A percentile compares a stretch with the other conserved stretches of the same genome.
Conservation (phyloP, 768 basidiomycete genomes). For the Auricularia heimuer region DNA sequence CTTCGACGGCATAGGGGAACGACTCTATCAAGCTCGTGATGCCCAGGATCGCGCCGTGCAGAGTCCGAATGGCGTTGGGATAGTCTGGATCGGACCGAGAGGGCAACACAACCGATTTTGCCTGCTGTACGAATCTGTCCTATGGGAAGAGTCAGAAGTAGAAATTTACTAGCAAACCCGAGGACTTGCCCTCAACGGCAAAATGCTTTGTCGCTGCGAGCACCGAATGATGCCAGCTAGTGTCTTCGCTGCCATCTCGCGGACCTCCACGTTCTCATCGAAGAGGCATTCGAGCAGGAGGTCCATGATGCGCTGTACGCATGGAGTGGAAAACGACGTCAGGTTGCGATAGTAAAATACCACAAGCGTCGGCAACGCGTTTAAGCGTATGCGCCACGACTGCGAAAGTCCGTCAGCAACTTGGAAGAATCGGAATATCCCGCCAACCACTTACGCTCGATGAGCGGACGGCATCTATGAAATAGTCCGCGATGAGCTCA, state of each 20-base stretch:
- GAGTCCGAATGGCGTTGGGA: constrained; percentile 55
- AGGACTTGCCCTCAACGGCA: constrained; percentile 62
- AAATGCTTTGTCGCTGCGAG: constrained; percentile 80
- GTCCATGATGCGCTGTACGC: constrained; percentile 67
- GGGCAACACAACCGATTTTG: constrained; percentile 34
- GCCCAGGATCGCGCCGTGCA: constrained; percentile 62
- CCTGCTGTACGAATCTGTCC: constrained; percentile 61
- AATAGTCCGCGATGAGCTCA: constrained; percentile 46
- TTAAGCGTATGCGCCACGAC: constrained; percentile 87
- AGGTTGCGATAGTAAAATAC: constrained; percentile 90
- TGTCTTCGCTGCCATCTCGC: constrained; percentile 82
- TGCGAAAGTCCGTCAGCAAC: constrained; percentile 19
- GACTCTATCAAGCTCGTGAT: constrained; percentile 42
- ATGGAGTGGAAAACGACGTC: constrained; percentile 57
- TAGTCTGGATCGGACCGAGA: constrained; percentile 60
- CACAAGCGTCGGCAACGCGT: constrained; percentile 78
- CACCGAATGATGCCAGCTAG: constrained; percentile 81
- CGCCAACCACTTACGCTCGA: constrained; percentile 46
- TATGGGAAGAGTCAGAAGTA: constrained; percentile 19
- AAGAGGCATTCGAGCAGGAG: constrained; percentile 72
- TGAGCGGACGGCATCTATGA: constrained; percentile 64
- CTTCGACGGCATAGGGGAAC: constrained; percentile 46
- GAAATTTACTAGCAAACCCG: constrained; percentile 1
- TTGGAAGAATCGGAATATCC: constrained; percentile 5
- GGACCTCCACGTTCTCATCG: constrained; percentile 88